These are phyloP conservation scores for Rhodamnia argentea DNA, from an alignment of 345 rosid genomes.

Conservation along the genomic window DNA sequence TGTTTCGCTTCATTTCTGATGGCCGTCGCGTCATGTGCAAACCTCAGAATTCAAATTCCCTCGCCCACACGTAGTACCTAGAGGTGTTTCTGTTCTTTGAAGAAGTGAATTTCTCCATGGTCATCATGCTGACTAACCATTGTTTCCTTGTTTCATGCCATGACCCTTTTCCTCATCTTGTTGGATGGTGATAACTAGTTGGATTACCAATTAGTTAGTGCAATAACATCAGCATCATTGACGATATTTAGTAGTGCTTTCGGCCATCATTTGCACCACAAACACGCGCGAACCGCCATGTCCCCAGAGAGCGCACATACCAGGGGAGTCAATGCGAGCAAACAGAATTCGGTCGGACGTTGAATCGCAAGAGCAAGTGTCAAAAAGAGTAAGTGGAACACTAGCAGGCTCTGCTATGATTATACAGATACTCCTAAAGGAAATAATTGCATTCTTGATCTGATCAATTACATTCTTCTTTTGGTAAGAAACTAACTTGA, in stretches of 20 bases:
- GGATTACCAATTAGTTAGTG: not conserved
- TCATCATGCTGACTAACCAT: not conserved
- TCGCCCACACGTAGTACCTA: not conserved
- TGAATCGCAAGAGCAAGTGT: not conserved
- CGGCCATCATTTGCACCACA: not conserved
- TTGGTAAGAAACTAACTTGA: not conserved
- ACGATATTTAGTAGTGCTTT: not conserved
- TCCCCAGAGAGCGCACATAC: not conserved
- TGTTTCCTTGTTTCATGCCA: not conserved
- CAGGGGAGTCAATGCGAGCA: rapidly evolving
- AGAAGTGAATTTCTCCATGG: not conserved
- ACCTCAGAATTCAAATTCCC: not conserved
- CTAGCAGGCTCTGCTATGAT: not conserved
- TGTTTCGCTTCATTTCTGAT: not conserved
- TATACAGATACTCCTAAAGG: not conserved
- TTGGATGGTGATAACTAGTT: not conserved
- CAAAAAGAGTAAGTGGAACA: not conserved
- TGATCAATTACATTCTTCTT: not conserved
- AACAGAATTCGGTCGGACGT: not conserved
- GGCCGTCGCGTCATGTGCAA: not conserved
- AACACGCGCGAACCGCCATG: not conserved
- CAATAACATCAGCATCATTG: not conserved
- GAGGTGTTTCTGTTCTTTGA: not conserved
- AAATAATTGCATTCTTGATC: not conserved
- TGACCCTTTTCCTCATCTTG: not conserved